Conservation (phyloP, 495 filamentous ascomycete genomes). For the Pyrenula aspistea region DNA sequence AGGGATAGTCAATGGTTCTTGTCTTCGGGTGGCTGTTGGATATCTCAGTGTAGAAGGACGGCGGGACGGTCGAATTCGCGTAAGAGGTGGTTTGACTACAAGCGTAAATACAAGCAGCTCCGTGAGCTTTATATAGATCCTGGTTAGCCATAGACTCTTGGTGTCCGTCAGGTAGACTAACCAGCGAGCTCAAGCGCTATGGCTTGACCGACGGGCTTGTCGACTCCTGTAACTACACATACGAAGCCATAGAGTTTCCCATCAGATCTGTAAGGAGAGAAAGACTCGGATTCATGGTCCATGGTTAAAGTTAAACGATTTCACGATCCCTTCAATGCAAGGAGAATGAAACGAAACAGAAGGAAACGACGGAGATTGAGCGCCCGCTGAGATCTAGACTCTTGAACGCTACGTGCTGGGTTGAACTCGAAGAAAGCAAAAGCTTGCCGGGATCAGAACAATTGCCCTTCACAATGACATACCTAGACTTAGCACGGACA, state of each 20-base stretch:
- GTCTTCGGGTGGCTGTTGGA: slow-evolving; percentile 33
- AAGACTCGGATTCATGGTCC: slow-evolving; percentile 9
- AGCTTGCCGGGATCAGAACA: no score
- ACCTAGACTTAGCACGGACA: no score
- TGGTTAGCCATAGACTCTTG: no score
- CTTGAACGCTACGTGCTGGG: no score
- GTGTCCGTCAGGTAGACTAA: slow-evolving; percentile 6
- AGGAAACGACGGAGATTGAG: no score
- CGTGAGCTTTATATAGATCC: slow-evolving; percentile 31
- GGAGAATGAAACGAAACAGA: no score
- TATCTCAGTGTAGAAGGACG: slow-evolving; percentile 8
- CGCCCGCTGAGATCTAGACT: no score
- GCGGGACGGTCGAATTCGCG: slow-evolving; percentile 17
- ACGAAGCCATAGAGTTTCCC: slow-evolving; percentile 54
- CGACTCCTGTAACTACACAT: slow-evolving; percentile 48
- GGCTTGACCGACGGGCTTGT: slow-evolving; percentile 43
- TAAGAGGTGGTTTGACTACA: slow-evolving; percentile 6
- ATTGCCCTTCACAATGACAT: no score
- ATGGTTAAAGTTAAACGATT: background rate
- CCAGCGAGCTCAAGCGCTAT: slow-evolving; percentile 45
- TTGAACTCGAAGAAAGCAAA: no score
- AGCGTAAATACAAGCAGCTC: slow-evolving; percentile 49
- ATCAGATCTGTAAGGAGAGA: slow-evolving; percentile 45
- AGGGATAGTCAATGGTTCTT: slow-evolving; percentile 46
- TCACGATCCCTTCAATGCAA: no score